A percentile compares a stretch with the other conserved stretches of the same genome.
Evolutionary conservation across 371 early-diverging fungal genomes (phyloP).

Genomic region (Saksenaea vasiformis): DNA sequence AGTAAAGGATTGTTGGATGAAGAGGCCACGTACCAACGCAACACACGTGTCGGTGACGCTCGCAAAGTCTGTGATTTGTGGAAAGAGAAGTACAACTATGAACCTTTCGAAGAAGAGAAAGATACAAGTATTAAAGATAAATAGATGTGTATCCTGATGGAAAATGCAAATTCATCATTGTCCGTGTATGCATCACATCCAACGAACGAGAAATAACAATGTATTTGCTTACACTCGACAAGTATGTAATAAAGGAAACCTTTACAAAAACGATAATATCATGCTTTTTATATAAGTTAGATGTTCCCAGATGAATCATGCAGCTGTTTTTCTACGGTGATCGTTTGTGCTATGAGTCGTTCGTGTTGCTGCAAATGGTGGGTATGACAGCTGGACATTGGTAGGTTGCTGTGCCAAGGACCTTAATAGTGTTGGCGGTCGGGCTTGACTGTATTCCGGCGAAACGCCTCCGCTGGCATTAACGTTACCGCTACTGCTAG

Average conservation of each 20-base stretch:
- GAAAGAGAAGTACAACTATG: conserved; percentile 38
- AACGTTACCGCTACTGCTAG: conserved; percentile 5
- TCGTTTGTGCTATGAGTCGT: background rate
- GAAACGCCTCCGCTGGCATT: conserved; percentile 5
- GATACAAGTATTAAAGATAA: too few relatives aligned
- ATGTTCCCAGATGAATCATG: too few relatives aligned
- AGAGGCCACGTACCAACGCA: conserved; percentile 19
- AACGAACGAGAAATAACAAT: background rate
- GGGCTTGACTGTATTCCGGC: conserved; percentile 4
- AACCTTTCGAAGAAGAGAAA: conserved; percentile 1
- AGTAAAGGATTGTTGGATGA: conserved; percentile 22
- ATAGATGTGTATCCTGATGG: background rate
- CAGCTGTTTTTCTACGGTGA: background rate
- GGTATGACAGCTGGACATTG: conserved; percentile 2
- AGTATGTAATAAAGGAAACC: conserved; percentile 5
- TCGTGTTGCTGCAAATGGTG: background rate
- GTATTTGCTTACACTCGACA: background rate
- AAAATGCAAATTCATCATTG: too few relatives aligned
- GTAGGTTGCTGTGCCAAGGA: conserved; percentile 27
- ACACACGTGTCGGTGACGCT: conserved; percentile 29
- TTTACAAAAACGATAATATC: background rate
- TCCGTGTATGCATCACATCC: background rate
- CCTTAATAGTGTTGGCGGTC: conserved; percentile 18
- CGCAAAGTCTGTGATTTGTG: conserved; percentile 36
- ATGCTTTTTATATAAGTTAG: too few relatives aligned